phyloP scores from a whole-genome alignment of 176 grass and related monocot genomes.

The Ananas comosus region DNA sequence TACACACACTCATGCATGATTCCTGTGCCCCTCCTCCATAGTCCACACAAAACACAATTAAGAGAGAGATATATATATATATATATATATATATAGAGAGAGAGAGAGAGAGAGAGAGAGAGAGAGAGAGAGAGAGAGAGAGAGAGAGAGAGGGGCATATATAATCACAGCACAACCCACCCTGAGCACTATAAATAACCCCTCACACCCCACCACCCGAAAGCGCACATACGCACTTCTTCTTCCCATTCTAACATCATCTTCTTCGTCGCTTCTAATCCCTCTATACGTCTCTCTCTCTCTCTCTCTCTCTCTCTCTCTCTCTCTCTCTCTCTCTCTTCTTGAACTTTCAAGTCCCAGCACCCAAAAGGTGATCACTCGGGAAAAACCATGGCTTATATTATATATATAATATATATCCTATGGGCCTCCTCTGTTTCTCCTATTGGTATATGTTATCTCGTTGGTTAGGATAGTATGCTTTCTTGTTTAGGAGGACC shows the following conservation, averaged over 20 bases:
- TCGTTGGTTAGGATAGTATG: background rate
- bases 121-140: too few relatives aligned
- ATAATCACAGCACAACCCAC: background rate
- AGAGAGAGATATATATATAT: too few relatives aligned
- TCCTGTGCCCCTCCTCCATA: background rate
- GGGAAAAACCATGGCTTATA: background rate
- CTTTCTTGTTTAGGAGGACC: background rate
- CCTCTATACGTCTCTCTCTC: background rate
- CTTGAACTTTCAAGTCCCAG: background rate
- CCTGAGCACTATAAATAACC: slow-evolving; percentile 16
- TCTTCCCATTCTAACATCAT: background rate
- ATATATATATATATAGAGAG: too few relatives aligned
- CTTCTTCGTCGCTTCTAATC: background rate
- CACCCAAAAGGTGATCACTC: slow-evolving; percentile 7
- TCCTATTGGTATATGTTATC: background rate
- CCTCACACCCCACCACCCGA: background rate
- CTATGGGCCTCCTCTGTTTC: background rate
- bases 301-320: background rate
- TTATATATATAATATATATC: too few relatives aligned
- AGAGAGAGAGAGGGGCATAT: background rate
- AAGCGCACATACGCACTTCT: background rate
- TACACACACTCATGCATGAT: slow-evolving; percentile 18
- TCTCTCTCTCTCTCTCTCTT: background rate
- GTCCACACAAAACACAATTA: background rate
- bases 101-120: background rate